Percentiles rank a stretch among this genome's conserved stretches.
Evolutionary conservation across 169 alveolate genomes (phyloP).

Genomic region (Toxoplasma gondii): DNA sequence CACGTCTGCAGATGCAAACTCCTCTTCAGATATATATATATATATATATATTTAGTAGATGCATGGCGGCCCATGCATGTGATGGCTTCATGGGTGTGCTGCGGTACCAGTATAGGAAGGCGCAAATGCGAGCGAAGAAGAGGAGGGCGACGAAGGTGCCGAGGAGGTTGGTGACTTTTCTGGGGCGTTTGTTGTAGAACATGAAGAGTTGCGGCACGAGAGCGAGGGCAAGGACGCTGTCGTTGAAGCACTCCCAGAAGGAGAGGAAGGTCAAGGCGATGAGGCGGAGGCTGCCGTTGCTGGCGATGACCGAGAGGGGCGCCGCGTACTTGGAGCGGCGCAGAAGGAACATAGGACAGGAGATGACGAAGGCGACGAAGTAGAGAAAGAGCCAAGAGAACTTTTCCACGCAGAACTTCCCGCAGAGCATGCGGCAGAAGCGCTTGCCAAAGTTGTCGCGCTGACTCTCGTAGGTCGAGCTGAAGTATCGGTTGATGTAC

Average conservation of each 20-base stretch:
- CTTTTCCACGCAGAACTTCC: neutral
- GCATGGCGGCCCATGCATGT: neutral
- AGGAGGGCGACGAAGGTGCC: conserved; percentile 74
- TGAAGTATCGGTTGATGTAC: conserved; percentile 55
- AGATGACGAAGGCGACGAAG: conserved; percentile 38
- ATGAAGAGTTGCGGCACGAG: conserved; percentile 75
- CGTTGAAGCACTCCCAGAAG: conserved; percentile 77
- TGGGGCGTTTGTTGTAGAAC: conserved; percentile 75
- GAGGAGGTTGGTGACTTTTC: conserved; percentile 71
- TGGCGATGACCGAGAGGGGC: conserved; percentile 5
- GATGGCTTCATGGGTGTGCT: neutral
- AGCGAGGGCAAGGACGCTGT: conserved; percentile 73
- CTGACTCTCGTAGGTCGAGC: conserved; percentile 69
- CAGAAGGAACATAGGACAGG: conserved; percentile 54
- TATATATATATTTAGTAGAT: neutral
- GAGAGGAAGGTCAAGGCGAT: conserved; percentile 56
- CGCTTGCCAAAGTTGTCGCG: conserved; percentile 75
- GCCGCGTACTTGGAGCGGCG: conserved; percentile 47
- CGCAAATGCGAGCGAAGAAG: conserved; percentile 71
- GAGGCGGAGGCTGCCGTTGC: conserved; percentile 39
- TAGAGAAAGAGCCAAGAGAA: conserved; percentile 34
- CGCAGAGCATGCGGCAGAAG: conserved; percentile 22
- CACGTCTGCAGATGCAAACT: no score
- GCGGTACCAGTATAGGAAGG: conserved; percentile 72
- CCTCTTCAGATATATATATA: neutral